Base-by-base conservation (phyloP, 805 yeast genomes). In the Hanseniaspora taiwanica region DNA sequence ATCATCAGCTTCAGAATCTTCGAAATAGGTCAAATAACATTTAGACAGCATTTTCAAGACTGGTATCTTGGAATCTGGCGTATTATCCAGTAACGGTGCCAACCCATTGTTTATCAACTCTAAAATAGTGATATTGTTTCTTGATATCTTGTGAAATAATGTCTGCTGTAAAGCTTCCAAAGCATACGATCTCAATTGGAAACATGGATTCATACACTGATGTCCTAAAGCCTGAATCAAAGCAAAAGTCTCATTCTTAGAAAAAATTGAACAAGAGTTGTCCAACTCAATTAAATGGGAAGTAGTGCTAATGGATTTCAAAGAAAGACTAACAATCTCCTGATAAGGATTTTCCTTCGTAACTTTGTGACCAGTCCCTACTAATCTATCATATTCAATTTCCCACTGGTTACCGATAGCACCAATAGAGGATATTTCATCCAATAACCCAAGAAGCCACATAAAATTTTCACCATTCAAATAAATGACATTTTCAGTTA, bases 141-240 rank as follows among this genome's bases (percentile, higher is more conserved):
- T 9, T 35, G 35, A 16, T 27, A 25, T 8, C 21, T 29, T 16
- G 8, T 29, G 33, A 13, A 29, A 16, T 18, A 29, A 16, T n/a
- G 33, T 29, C 14, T 29, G 18, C 18, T n/a, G 33, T 18, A 29
- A n/a, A 4, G 72, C 58, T 17, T 68, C 66, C 33, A 85, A 59
- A 0, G 94, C 87, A 55, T 69, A 73, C 0, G 70, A 58, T 31
- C 94, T 65, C 9, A 86, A 64, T 52, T 82, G 86, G 21, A 83
- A 65, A 55, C 94, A 83, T 16, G 95, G 94, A 51, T 86, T 86
- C 54, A 81, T 71, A 55, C 95, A 82, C 56, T 87, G 96, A 51
- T 81, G 89, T 0, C 91, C 85, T 40, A 86, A 65, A 0, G 93
- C 93, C 53, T 84, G 89, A 21, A 81, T 66, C 44, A 83, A 64